Evolutionary conservation across 768 basidiomycete genomes (phyloP).

Genomic region (Royoungia palumana): DNA sequence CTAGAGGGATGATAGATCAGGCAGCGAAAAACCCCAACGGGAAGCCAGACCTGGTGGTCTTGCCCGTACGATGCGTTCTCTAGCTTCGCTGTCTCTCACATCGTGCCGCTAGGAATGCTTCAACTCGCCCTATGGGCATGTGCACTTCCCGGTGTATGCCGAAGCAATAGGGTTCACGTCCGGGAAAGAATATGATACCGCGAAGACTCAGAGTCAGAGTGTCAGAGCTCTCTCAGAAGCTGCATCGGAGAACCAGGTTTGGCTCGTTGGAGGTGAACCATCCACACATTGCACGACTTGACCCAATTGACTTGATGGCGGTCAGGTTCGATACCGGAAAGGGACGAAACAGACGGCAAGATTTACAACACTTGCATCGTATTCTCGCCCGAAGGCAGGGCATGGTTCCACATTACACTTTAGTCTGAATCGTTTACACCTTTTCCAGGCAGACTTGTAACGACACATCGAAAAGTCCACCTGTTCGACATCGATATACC

Average conservation of each 20-base stretch:
- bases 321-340: constrained; percentile 92
- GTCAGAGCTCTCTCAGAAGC: constrained; percentile 76
- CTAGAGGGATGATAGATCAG: constrained; percentile 71
- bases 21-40: constrained; percentile 46
- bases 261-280: constrained; percentile 88
- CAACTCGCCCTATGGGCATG: constrained; percentile 80
- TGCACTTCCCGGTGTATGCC: constrained; percentile 78
- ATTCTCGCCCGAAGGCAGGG: constrained; percentile 72
- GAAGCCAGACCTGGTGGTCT: constrained; percentile 78
- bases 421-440: not conserved
- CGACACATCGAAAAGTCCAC: constrained; percentile 90
- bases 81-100: not conserved
- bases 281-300: not conserved
- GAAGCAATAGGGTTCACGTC: constrained; percentile 68
- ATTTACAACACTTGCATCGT: constrained; percentile 93
- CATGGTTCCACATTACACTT: not conserved
- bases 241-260: constrained; percentile 74
- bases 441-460: constrained; percentile 74
- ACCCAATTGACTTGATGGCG: not conserved
- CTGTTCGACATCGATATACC: constrained; percentile 98
- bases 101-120: constrained; percentile 67
- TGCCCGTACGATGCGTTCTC: constrained; percentile 56
- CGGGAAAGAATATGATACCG: constrained; percentile 56
- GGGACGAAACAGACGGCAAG: constrained; percentile 56
- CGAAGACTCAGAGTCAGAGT: constrained; percentile 62